Evolutionary conservation across 2,329 filamentous ascomycete species (phyloP).

Genomic region (Paracorniculantispora psalliotae): DNA sequence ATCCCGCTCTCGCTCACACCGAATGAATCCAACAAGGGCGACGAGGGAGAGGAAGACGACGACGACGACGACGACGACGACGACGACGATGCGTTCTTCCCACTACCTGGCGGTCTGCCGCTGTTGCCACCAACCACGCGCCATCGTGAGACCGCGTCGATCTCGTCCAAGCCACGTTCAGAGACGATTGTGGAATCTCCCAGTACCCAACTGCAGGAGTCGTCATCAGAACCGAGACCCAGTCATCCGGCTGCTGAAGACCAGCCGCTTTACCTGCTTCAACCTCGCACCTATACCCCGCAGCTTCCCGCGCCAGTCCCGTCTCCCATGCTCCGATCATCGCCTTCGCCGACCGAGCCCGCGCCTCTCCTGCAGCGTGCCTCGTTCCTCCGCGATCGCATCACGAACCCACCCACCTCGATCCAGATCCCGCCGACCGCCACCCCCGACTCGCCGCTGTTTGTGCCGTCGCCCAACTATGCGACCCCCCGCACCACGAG

Average conservation of each 20-base stretch:
- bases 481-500: slow-evolving; percentile 25
- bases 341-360: slow-evolving; percentile 15
- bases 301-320: slow-evolving; percentile 43
- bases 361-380: slow-evolving; percentile 32
- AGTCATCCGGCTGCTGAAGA: slow-evolving; percentile 21
- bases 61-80: slow-evolving; percentile 8
- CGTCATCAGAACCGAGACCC: background rate
- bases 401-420: slow-evolving; percentile 46
- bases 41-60: too few relatives aligned
- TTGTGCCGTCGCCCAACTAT: slow-evolving; percentile 27
- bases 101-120: slow-evolving; percentile 11
- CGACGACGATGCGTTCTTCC: slow-evolving; percentile 10
- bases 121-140: slow-evolving; percentile 7
- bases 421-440: slow-evolving; percentile 47
- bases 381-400: slow-evolving; percentile 49
- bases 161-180: slow-evolving; percentile 4
- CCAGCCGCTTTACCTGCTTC: slow-evolving; percentile 46
- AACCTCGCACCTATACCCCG: slow-evolving; percentile 55
- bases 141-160: background rate
- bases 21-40: slow-evolving; percentile 11
- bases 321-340: slow-evolving; percentile 38
- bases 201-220: background rate
- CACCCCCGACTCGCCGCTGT: slow-evolving; percentile 18
- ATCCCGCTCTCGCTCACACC: slow-evolving; percentile 5
- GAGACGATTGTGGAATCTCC: background rate